These are phyloP conservation scores for Botryotinia calthae DNA, from an alignment of 2,329 filamentous ascomycete species.

Conservation along the genomic window DNA sequence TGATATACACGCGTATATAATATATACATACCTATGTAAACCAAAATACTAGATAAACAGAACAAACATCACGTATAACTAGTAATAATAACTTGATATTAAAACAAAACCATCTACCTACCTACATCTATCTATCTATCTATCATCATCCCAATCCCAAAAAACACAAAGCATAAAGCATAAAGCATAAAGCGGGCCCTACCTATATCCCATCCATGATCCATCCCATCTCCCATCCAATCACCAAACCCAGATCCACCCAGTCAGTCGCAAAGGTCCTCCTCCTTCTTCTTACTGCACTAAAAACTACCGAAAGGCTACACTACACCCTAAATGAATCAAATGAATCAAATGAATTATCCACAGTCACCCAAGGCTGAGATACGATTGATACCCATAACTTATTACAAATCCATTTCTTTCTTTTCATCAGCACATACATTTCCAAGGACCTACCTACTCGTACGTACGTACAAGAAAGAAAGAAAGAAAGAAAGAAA, in stretches of 20 bases:
- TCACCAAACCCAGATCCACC: background rate
- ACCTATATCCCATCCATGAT: too few species aligned
- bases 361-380: background rate
- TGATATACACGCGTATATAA: background rate
- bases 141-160: background rate
- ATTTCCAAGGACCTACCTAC: background rate
- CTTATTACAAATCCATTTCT: background rate
- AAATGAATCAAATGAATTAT: background rate
- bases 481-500: background rate
- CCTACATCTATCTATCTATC: too few species aligned
- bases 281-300: constrained; percentile 41
- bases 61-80: background rate
- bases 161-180: background rate
- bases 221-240: background rate
- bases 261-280: background rate
- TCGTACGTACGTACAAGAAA: background rate
- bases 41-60: background rate
- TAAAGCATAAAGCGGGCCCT: background rate
- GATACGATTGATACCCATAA: background rate
- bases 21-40: background rate
- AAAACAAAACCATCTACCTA: too few species aligned
- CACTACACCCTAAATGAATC: background rate
- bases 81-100: too few species aligned
- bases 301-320: constrained; percentile 39
- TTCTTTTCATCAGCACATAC: background rate